Conservation (phyloP, 106 monocot genomes). For the Ottelia alismoides region DNA sequence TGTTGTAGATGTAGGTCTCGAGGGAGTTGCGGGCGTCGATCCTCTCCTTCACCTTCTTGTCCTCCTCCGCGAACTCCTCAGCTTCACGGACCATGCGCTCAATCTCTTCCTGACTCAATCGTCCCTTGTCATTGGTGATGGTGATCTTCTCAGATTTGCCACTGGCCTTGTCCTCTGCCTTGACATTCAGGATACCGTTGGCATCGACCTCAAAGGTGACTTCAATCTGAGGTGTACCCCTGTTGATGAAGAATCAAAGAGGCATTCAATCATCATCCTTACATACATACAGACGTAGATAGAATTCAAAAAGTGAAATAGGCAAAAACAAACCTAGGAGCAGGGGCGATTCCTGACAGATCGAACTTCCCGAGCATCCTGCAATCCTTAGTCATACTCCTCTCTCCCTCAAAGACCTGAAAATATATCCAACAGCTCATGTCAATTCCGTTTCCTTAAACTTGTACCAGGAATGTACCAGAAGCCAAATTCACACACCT, state of each 20-base stretch:
- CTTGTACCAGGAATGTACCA: not conserved
- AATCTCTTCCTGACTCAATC: slow-evolving; percentile 13
- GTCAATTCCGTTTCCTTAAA: not conserved
- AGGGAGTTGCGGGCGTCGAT: slow-evolving; percentile 14
- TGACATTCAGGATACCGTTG: slow-evolving; percentile 44
- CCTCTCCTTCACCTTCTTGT: slow-evolving; percentile 26
- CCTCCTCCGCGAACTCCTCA: slow-evolving; percentile 18
- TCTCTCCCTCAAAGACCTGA: slow-evolving; percentile 40
- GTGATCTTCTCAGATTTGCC: slow-evolving; percentile 41
- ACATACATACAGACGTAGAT: not conserved
- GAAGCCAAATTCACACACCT: not conserved
- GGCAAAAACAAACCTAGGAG: slow-evolving; percentile 21
- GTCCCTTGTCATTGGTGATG: slow-evolving; percentile 37
- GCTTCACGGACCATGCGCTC: slow-evolving; percentile 18
- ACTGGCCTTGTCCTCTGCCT: slow-evolving; percentile 35
- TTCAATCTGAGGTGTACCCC: slow-evolving; percentile 45
- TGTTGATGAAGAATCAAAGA: not conserved
- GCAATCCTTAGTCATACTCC: slow-evolving; percentile 32
- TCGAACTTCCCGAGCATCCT: slow-evolving; percentile 29
- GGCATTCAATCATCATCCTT: not conserved
- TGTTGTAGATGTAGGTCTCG: slow-evolving; percentile 11
- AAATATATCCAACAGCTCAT: not conserved
- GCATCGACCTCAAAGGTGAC: slow-evolving; percentile 48
- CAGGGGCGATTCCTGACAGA: slow-evolving; percentile 30
- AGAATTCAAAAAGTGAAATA: not conserved